These are phyloP conservation scores for Trichoderma pleuroti DNA, from an alignment of 2,329 filamentous ascomycete species.

Conservation along the genomic window DNA sequence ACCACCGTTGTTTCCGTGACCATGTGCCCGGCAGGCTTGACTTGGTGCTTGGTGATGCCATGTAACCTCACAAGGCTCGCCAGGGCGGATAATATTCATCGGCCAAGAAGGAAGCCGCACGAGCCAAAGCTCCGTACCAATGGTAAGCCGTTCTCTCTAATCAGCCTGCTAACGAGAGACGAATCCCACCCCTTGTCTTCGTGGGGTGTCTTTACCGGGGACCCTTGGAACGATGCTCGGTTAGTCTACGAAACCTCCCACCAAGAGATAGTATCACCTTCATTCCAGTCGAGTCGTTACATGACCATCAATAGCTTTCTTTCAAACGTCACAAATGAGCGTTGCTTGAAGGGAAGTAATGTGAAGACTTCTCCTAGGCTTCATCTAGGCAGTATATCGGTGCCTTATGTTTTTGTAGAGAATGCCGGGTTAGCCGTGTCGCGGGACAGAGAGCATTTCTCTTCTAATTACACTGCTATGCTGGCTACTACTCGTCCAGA, in stretches of 20 bases:
- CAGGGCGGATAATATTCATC: background rate
- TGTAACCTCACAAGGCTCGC: conserved; percentile 10
- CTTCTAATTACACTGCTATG: conserved; percentile 1
- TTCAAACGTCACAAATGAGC: background rate
- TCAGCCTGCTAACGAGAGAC: background rate
- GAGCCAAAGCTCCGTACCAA: background rate
- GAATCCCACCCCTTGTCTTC: background rate
- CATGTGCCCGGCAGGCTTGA: background rate
- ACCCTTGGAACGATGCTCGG: background rate
- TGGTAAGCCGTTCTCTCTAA: background rate
- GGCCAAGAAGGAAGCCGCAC: background rate
- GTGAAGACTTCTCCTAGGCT: background rate
- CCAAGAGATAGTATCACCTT: background rate
- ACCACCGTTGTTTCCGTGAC: background rate
- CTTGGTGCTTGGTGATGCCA: background rate
- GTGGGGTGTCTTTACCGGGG: background rate
- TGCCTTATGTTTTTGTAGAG: background rate
- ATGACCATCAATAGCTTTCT: background rate
- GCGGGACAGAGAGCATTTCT: background rate
- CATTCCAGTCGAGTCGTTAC: background rate
- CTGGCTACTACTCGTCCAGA: background rate
- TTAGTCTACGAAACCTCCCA: background rate
- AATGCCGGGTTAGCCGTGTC: background rate
- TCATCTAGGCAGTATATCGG: background rate
- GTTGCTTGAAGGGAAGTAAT: background rate